Evolutionary conservation across 257 asterid species (phyloP).

Genomic region (Salvia splendens): DNA sequence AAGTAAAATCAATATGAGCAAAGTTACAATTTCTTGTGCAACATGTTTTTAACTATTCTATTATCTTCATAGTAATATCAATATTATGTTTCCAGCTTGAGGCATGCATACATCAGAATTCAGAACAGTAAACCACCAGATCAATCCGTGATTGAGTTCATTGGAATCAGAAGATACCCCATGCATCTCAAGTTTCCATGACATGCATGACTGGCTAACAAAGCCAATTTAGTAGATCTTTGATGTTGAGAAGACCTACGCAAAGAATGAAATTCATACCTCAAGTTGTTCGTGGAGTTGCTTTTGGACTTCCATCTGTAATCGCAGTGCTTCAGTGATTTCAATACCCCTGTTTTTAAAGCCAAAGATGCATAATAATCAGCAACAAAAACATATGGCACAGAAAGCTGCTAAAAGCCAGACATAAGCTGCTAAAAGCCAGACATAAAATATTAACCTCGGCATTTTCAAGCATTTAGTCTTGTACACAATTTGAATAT

Average conservation of each 20-base stretch:
- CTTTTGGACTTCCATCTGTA: constrained; percentile 95
- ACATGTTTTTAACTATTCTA: background rate
- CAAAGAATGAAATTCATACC: constrained; percentile 46
- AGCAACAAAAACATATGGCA: constrained; percentile 11
- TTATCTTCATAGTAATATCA: background rate
- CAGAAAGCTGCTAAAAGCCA: background rate
- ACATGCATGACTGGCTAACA: constrained; percentile 13
- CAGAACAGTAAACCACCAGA: background rate
- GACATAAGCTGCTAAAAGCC: background rate
- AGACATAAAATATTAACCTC: too few species aligned
- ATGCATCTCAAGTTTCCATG: constrained; percentile 1
- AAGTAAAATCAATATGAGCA: background rate
- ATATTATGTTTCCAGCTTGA: constrained; percentile 11
- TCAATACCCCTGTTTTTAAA: constrained; percentile 67
- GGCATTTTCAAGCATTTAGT: background rate
- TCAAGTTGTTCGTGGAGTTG: constrained; percentile 94
- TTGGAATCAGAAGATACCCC: background rate
- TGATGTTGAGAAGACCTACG: constrained; percentile 7
- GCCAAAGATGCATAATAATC: constrained; percentile 25
- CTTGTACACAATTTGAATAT: too few species aligned
- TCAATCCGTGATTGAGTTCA: constrained; percentile 9
- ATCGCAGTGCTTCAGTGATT: constrained; percentile 85
- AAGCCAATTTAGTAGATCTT: background rate
- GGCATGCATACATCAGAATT: background rate
- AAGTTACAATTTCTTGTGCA: too few species aligned